Evolutionary conservation across 164 flowering plant species (phyloP).

Genomic region (Protea cynaroides): DNA sequence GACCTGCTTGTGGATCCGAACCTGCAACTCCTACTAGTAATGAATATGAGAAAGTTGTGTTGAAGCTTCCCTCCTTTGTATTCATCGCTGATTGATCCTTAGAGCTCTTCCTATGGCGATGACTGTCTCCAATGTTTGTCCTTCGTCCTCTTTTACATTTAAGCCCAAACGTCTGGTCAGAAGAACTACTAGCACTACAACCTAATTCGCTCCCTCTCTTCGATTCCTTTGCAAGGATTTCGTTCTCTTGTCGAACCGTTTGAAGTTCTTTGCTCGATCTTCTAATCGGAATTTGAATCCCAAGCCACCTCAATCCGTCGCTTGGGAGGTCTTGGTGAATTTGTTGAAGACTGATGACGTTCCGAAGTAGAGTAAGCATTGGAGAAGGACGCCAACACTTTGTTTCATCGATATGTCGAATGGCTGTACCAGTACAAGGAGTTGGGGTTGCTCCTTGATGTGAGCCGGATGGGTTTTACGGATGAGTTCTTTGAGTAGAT

Average conservation of each 20-base stretch:
- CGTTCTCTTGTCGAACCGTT: no score
- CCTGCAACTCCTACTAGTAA: no score
- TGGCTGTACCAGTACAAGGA: slow-evolving; percentile 98
- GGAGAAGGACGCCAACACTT: slow-evolving; percentile 52
- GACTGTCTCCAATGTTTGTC: slow-evolving; percentile 37
- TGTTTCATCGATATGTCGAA: slow-evolving; percentile 82
- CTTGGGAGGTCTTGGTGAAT: slow-evolving; percentile 35
- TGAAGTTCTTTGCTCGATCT: slow-evolving; percentile 3
- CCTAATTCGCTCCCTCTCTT: not conserved
- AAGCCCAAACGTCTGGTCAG: slow-evolving; percentile 16
- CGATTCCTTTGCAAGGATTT: slow-evolving; percentile 6
- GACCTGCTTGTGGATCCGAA: no score
- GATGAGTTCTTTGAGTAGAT: slow-evolving; percentile 70
- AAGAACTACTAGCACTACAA: not conserved
- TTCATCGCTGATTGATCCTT: not conserved
- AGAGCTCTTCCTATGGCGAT: slow-evolving; percentile 33
- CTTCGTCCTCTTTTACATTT: slow-evolving; percentile 38
- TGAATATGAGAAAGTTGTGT: no score
- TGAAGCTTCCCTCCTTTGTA: no score
- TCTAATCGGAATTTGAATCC: slow-evolving; percentile 14
- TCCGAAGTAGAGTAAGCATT: slow-evolving; percentile 16
- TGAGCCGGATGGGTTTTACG: slow-evolving; percentile 79
- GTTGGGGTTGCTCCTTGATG: slow-evolving; percentile 69
- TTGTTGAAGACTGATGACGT: slow-evolving; percentile 17
- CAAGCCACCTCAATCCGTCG: slow-evolving; percentile 25